Percentiles rank a stretch among this genome's conserved stretches.
phyloP scores from a whole-genome alignment of 768 basidiomycete species.

The Hygrocybe coccinea region DNA sequence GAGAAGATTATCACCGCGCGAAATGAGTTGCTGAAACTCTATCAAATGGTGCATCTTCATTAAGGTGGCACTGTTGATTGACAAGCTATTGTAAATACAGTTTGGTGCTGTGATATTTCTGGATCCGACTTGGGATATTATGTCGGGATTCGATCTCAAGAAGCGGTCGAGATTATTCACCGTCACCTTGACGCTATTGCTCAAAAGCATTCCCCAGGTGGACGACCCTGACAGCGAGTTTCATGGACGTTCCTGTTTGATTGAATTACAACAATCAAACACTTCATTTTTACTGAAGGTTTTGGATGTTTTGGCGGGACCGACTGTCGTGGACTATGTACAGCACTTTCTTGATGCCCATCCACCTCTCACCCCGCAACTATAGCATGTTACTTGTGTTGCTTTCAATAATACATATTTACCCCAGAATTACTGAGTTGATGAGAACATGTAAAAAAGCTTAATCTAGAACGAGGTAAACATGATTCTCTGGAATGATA shows the following conservation, averaged over 20 bases:
- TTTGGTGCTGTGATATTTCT: neutral
- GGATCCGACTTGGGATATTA: neutral
- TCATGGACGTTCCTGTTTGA: neutral
- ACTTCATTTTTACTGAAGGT: neutral
- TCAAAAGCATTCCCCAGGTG: neutral
- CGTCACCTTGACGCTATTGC: neutral
- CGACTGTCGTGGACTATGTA: neutral
- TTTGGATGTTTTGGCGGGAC: neutral
- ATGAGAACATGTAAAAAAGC: too few species aligned
- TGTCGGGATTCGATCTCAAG: neutral
- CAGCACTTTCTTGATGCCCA: neutral
- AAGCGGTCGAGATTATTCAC: neutral
- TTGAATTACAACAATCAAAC: neutral
- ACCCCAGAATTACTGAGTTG: too few species aligned
- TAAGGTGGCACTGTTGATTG: neutral
- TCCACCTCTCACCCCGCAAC: too few species aligned
- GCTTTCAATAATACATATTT: too few species aligned
- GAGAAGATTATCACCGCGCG: neutral
- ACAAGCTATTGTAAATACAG: neutral
- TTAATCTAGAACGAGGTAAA: too few species aligned
- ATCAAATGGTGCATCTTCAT: neutral
- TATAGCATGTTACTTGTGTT: too few species aligned
- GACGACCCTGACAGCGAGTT: neutral
- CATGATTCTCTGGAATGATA: too few species aligned
- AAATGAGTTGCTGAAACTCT: neutral